A percentile compares a stretch with the other conserved stretches of the same genome.
Conservation (phyloP, 768 basidiomycete species). For the Rhodocollybia butyracea region DNA sequence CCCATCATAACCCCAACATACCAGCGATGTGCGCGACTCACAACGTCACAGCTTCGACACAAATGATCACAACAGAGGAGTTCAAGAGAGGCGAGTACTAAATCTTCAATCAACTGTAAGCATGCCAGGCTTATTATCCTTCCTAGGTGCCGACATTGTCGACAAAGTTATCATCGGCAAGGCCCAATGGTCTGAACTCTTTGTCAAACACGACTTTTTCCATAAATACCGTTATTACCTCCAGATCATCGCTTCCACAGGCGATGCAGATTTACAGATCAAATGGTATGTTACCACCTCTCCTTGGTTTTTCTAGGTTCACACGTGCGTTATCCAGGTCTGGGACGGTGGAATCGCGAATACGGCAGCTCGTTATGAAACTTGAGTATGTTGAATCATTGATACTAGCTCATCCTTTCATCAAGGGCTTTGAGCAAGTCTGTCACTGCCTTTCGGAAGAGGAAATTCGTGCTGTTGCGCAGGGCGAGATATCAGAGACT, state of each 20-base stretch:
- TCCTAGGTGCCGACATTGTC: slow-evolving; percentile 86
- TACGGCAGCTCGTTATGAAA: slow-evolving; percentile 97
- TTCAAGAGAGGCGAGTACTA: slow-evolving; percentile 75
- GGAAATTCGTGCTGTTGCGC: slow-evolving; percentile 84
- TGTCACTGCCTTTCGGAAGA: slow-evolving; percentile 81
- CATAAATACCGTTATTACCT: slow-evolving; percentile 95
- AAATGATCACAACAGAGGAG: slow-evolving; percentile 94
- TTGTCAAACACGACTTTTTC: slow-evolving; percentile 95
- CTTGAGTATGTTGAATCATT: slow-evolving; percentile 94
- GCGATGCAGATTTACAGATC: slow-evolving; percentile 76
- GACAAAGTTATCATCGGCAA: slow-evolving; percentile 85
- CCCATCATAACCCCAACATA: slow-evolving; percentile 99
- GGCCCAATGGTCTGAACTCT: slow-evolving; percentile 91
- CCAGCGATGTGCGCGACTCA: slow-evolving; percentile 99
- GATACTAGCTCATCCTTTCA: slow-evolving; percentile 89
- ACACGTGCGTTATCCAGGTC: slow-evolving; percentile 26
- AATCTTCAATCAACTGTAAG: not conserved
- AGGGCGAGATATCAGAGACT: slow-evolving; percentile 78
- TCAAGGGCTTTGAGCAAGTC: slow-evolving; percentile 89
- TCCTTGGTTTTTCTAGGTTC: not conserved
- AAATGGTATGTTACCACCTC: slow-evolving; percentile 73
- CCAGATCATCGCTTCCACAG: slow-evolving; percentile 92
- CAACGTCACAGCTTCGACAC: slow-evolving; percentile 94
- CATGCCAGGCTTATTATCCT: not conserved
- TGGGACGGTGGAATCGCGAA: slow-evolving; percentile 97